These are phyloP conservation scores for Trifolium fragiferum DNA, from an alignment of 306 rosid genomes.

Conservation along the genomic window DNA sequence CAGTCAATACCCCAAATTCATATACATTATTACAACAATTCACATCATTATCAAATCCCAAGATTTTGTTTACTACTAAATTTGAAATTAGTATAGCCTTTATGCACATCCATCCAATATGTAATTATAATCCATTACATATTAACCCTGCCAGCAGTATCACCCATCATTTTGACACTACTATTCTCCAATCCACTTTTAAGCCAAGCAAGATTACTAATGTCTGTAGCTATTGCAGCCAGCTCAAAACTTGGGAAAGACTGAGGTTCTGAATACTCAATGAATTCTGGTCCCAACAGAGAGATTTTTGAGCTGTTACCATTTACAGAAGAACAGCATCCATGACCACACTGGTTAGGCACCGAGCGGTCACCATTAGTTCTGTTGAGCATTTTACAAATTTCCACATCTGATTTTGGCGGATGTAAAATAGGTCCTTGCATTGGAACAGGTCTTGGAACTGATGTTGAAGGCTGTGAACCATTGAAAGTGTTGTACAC, in stretches of 20 bases:
- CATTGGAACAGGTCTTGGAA: slow-evolving; percentile 62
- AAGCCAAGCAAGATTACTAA: slow-evolving; percentile 94
- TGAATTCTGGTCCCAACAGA: slow-evolving; percentile 86
- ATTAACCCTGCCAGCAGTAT: slow-evolving; percentile 54
- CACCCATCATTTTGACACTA: slow-evolving; percentile 71
- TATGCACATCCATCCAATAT: slow-evolving; percentile 34
- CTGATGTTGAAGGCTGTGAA: slow-evolving; percentile 50
- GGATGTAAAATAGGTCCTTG: slow-evolving; percentile 67
- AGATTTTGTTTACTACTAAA: background rate
- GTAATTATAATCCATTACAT: slow-evolving; percentile 57
- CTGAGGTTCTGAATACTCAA: slow-evolving; percentile 75
- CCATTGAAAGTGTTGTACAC: slow-evolving; percentile 62
- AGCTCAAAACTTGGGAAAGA: slow-evolving; percentile 82
- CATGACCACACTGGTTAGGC: slow-evolving; percentile 82
- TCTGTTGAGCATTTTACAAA: slow-evolving; percentile 65
- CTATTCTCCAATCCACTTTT: slow-evolving; percentile 92
- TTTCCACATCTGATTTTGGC: slow-evolving; percentile 60
- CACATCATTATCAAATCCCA: slow-evolving; percentile 23
- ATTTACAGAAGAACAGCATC: slow-evolving; percentile 62
- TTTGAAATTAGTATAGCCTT: slow-evolving; percentile 32
- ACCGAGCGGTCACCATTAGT: slow-evolving; percentile 54
- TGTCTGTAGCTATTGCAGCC: slow-evolving; percentile 92
- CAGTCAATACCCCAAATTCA: slow-evolving; percentile 27
- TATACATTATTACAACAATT: slow-evolving; percentile 45
- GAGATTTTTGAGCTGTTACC: slow-evolving; percentile 50